Percentiles rank a stretch among this genome's conserved stretches.
phyloP scores from a whole-genome alignment of 257 asterid genomes.

The Catharanthus roseus region DNA sequence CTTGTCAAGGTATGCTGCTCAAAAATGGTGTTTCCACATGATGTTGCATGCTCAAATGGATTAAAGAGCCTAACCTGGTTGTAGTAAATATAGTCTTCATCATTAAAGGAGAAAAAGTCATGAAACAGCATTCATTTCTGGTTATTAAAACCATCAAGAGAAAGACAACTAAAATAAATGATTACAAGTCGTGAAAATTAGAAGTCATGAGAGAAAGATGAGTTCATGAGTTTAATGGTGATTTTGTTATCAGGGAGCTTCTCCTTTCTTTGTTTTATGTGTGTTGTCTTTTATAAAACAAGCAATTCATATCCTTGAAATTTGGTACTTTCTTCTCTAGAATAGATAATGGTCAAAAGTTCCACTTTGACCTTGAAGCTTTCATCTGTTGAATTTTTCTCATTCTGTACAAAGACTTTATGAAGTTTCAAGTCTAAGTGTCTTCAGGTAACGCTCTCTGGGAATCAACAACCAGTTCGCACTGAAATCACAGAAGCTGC shows the following conservation, averaged over 20 bases:
- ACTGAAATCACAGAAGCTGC: conserved; percentile 97
- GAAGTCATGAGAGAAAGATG: too few species aligned
- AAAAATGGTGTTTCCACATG: background rate
- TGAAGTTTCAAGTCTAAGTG: conserved; percentile 1
- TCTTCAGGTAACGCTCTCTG: conserved; percentile 83
- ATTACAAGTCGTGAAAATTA: too few species aligned
- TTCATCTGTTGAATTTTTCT: background rate
- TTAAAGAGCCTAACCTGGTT: background rate
- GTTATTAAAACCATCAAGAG: background rate
- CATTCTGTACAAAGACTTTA: conserved; percentile 4
- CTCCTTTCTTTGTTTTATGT: too few species aligned
- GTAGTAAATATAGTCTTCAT: background rate
- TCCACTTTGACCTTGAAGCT: background rate
- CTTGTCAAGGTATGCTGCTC: conserved; percentile 63
- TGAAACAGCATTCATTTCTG: background rate
- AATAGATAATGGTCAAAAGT: background rate
- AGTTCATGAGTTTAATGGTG: background rate
- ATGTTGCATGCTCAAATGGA: background rate
- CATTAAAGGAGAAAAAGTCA: too few species aligned
- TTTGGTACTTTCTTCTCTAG: background rate
- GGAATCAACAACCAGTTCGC: conserved; percentile 91
- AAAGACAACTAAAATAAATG: too few species aligned
- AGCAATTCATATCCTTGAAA: background rate
- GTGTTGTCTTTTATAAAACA: background rate
- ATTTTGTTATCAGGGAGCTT: background rate